A percentile compares a stretch with the other conserved stretches of the same genome.
These are phyloP conservation scores for Tieghemostelium lacteum DNA, from an alignment of 78 protist species.

Conservation along the genomic window DNA sequence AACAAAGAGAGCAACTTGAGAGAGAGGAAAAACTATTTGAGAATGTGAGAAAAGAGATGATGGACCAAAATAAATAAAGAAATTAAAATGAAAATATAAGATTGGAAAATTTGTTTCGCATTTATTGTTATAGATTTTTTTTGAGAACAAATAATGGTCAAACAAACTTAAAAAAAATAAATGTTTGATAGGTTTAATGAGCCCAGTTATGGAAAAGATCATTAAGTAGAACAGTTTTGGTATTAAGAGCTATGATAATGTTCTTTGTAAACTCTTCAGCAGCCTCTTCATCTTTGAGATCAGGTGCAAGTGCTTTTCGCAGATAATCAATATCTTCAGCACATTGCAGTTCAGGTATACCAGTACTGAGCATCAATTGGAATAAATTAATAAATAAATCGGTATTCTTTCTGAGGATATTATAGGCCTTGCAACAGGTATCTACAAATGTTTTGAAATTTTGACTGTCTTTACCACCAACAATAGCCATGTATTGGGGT, in stretches of 20 bases:
- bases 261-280: conserved; percentile 71
- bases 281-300: conserved; percentile 85
- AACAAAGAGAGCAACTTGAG: too few species aligned
- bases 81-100: too few species aligned
- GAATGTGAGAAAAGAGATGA: too few species aligned
- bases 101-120: too few species aligned
- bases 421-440: conserved; percentile 88
- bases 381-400: conserved; percentile 89
- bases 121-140: too few species aligned
- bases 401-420: conserved; percentile 88
- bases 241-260: conserved; percentile 68
- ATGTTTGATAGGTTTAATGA: too few species aligned
- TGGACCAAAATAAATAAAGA: too few species aligned
- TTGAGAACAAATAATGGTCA: too few species aligned
- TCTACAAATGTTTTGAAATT: conserved; percentile 78
- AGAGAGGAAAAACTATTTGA: too few species aligned
- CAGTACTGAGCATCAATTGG: conserved; percentile 92
- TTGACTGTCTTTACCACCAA: conserved; percentile 79
- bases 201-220: conserved; percentile 69
- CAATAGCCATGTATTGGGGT: conserved; percentile 89
- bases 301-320: conserved; percentile 69
- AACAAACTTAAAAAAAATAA: too few species aligned
- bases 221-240: conserved; percentile 61
- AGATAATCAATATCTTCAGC: conserved; percentile 88
- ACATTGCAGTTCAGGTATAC: conserved; percentile 94